These are phyloP conservation scores for Trichaptum fuscoviolaceum DNA, from an alignment of 768 basidiomycete species.

Conservation along the genomic window DNA sequence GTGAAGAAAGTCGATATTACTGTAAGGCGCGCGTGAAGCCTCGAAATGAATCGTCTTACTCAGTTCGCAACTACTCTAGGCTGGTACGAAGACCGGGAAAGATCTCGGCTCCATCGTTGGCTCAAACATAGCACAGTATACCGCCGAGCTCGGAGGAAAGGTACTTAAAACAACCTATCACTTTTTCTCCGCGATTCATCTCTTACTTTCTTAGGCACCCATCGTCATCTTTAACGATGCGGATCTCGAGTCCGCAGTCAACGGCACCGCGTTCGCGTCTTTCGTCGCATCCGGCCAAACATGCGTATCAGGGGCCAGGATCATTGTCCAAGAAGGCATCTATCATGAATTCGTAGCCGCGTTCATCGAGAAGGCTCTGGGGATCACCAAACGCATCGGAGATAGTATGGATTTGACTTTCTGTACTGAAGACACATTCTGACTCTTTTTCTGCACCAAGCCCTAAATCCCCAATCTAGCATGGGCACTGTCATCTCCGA, in stretches of 20 bases:
- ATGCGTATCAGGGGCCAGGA: slow-evolving; percentile 86
- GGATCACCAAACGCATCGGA: slow-evolving; percentile 68
- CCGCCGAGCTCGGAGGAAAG: slow-evolving; percentile 86
- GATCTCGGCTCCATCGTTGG: slow-evolving; percentile 69
- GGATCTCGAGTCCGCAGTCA: slow-evolving; percentile 67
- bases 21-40: slow-evolving; percentile 32
- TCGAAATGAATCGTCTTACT: neutral
- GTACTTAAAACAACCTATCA: slow-evolving; percentile 32
- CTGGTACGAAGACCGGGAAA: slow-evolving; percentile 76
- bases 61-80: slow-evolving; percentile 33
- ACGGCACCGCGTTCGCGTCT: slow-evolving; percentile 77
- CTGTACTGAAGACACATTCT: neutral
- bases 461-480: slow-evolving; percentile 58
- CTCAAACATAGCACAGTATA: slow-evolving; percentile 65
- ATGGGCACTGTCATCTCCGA: slow-evolving; percentile 81
- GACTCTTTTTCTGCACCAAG: slow-evolving; percentile 29
- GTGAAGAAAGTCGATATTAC: slow-evolving; percentile 83
- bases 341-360: slow-evolving; percentile 61
- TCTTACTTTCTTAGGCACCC: slow-evolving; percentile 51
- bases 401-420: slow-evolving; percentile 48
- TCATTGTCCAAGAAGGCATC: slow-evolving; percentile 64
- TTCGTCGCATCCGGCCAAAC: slow-evolving; percentile 89
- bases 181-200: neutral
- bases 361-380: slow-evolving; percentile 58
- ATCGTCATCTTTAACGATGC: slow-evolving; percentile 78